phyloP scores from a whole-genome alignment of 2,329 filamentous ascomycete species.

The Sporothrix curviconia region DNA sequence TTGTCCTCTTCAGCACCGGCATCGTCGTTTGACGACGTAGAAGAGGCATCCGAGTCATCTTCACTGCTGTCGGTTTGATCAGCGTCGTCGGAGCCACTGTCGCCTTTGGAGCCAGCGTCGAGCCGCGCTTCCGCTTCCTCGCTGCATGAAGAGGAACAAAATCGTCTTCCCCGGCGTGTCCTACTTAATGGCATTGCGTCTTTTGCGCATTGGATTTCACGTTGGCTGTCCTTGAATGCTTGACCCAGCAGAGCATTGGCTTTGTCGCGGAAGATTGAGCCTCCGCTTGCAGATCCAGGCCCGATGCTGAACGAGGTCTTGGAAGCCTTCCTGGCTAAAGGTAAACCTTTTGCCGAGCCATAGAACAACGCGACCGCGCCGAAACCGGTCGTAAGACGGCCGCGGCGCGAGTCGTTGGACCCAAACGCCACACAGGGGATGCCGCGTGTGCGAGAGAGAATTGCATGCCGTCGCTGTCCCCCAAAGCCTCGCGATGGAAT shows the following conservation, averaged over 20 bases:
- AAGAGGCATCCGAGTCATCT: background rate
- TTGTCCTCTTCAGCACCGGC: constrained; percentile 27
- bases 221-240: constrained; percentile 16
- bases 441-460: constrained; percentile 63
- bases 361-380: constrained; percentile 64
- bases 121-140: constrained; percentile 38
- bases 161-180: constrained; percentile 29
- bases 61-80: constrained; percentile 31
- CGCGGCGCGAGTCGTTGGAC: constrained; percentile 60
- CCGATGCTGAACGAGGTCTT: constrained; percentile 48
- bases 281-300: constrained; percentile 37
- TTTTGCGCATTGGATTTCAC: constrained; percentile 34
- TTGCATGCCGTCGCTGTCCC: constrained; percentile 23
- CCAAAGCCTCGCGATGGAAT: background rate
- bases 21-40: constrained; percentile 17
- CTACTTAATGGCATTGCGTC: background rate
- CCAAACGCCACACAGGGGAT: constrained; percentile 69
- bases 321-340: constrained; percentile 60
- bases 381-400: constrained; percentile 63
- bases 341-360: constrained; percentile 53
- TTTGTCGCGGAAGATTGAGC: constrained; percentile 37
- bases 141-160: constrained; percentile 41
- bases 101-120: too few species aligned
- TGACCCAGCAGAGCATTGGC: constrained; percentile 38
- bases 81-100: constrained; percentile 45